Conservation (phyloP, 2,329 filamentous ascomycete genomes). For the Trichoderma citrinoviride region DNA sequence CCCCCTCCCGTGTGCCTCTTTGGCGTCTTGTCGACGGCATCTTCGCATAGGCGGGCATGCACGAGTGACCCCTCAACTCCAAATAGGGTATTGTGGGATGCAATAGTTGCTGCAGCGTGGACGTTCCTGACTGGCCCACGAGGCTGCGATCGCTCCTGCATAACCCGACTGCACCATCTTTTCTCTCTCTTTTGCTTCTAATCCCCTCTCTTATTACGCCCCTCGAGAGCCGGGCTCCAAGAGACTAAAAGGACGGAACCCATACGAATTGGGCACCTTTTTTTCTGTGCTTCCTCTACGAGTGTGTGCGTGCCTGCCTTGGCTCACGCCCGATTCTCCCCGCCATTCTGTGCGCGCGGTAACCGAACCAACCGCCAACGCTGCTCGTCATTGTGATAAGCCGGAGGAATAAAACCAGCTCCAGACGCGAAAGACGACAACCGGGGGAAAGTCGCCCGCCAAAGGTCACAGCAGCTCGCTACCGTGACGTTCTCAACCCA, state of each 20-base stretch:
- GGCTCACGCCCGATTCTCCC: neutral
- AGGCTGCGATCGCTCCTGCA: slow-evolving; percentile 24
- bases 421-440: neutral
- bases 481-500: neutral
- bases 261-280: slow-evolving; percentile 6
- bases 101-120: slow-evolving; percentile 27
- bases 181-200: neutral
- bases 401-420: neutral
- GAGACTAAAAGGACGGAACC: neutral
- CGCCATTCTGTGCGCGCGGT: slow-evolving; percentile 6
- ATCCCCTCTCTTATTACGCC: slow-evolving; percentile 2
- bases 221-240: slow-evolving; percentile 3
- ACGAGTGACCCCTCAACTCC: slow-evolving; percentile 22
- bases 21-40: slow-evolving; percentile 8
- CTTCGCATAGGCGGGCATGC: slow-evolving; percentile 22
- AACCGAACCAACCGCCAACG: slow-evolving; percentile 13
- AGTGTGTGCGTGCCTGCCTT: neutral
- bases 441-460: too few relatives aligned
- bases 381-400: neutral
- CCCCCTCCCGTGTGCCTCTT: neutral
- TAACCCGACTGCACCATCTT: slow-evolving; percentile 21
- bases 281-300: neutral
- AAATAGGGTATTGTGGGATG: slow-evolving; percentile 25
- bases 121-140: slow-evolving; percentile 29
- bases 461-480: neutral